Base-by-base conservation (phyloP, 768 basidiomycete species). In the Mycena galopus region DNA sequence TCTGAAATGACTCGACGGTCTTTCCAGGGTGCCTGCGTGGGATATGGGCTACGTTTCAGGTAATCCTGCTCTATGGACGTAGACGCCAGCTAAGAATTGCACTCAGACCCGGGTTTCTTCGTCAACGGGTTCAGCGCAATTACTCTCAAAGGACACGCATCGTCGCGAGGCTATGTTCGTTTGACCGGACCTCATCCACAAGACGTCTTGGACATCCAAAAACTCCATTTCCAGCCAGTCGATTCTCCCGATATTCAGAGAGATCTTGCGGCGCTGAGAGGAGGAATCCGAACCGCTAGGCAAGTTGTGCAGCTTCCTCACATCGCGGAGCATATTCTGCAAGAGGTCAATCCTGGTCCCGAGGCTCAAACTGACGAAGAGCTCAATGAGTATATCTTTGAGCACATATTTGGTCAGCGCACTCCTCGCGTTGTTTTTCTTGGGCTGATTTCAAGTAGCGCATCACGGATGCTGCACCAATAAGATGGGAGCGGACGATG, bases 391-490 rank as follows among this genome's bases (percentile, higher is more conserved):
- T 56, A 65, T 65, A 65, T 65, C 32, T 65, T 65, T 53, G 51
- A 65, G 64, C 64, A 65, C 53, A 56, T 65, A 55, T 65, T 65
- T 65, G 64, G 64, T 56, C 16, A 65, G 50, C n/a, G 2, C 27
- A 55, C 32, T 42, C 21, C 53, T 65, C 33, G 32, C 35, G 33
- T 65, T 55, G 35, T 55, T 65, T 17, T 56, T 65, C 37, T 55
- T 51, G n/a, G 35, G 42, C 64, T 65, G 51, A 65, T 56, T 42
- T 42, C 35, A 33, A 51, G 62, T 39, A 65, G 64, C 51, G 23
- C 64, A 65, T 65, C 64, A 65, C 51, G 64, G 51, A 55, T 65
- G 64, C 53, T 65, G 64, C 64, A 65, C 64, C 35, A 56, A 53
- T 56, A 55, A 37, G 33, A 65, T 65, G 64, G 64, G 64, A 53